Evolutionary conservation across 768 basidiomycete species (phyloP).

Genomic region (Tylopilus balloui): DNA sequence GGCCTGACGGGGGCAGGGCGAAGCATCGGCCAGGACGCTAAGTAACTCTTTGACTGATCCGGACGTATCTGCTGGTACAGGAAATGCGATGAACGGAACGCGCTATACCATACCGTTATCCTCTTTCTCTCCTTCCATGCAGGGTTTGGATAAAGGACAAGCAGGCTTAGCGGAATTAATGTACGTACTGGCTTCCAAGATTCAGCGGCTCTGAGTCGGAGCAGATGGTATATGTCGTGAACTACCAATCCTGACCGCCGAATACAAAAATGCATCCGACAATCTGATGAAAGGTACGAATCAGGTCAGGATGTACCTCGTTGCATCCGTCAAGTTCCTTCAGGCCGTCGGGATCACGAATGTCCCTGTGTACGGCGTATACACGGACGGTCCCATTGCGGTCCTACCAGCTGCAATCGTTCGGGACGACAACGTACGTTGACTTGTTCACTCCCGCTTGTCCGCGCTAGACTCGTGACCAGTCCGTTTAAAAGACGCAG

Average conservation of each 20-base stretch:
- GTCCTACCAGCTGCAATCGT: no score
- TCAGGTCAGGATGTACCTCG: background rate
- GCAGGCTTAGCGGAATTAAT: background rate
- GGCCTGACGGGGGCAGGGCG: background rate
- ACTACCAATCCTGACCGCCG: constrained; percentile 5
- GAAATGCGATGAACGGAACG: background rate
- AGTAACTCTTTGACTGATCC: background rate
- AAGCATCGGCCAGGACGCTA: background rate
- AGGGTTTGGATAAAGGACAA: background rate
- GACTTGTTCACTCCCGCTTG: no score
- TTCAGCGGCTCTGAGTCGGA: background rate
- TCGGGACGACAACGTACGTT: no score
- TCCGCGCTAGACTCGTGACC: no score
- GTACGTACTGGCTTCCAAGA: background rate
- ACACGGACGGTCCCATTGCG: no score
- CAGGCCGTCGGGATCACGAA: no score
- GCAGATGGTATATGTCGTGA: background rate
- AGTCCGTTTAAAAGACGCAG: no score
- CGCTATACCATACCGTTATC: background rate
- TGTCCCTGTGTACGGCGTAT: no score
- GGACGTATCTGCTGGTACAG: background rate
- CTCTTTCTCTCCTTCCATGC: background rate
- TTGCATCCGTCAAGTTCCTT: background rate
- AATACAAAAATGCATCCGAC: background rate
- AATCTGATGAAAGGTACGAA: background rate